These are phyloP conservation scores for Entophlyctis luteolus DNA, from an alignment of 192 early-diverging fungal genomes.

Conservation along the genomic window DNA sequence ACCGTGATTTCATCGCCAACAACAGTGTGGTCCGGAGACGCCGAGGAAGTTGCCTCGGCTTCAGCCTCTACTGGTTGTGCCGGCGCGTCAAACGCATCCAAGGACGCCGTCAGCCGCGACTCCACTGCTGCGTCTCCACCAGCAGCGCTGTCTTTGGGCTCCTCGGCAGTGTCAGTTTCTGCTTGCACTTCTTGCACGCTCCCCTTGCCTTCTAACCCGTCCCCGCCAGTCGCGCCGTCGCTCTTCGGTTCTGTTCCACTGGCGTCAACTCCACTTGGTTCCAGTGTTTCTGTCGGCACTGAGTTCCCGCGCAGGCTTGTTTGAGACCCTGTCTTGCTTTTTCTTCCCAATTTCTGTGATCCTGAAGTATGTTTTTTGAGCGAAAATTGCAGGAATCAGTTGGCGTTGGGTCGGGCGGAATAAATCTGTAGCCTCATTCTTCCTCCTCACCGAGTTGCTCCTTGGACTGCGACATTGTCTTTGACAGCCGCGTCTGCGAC, in stretches of 20 bases:
- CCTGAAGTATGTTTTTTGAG: too few species aligned
- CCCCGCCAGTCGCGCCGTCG: too few species aligned
- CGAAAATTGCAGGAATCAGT: too few species aligned
- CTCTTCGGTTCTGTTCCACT: background rate
- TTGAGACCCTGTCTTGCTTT: too few species aligned
- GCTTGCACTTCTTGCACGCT: background rate
- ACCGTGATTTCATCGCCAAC: constrained; percentile 27
- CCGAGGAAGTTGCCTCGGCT: too few species aligned
- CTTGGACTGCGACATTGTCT: background rate
- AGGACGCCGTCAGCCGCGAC: background rate
- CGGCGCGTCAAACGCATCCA: background rate
- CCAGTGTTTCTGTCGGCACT: too few species aligned
- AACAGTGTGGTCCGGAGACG: background rate
- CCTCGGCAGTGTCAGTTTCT: background rate
- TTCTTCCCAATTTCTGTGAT: too few species aligned
- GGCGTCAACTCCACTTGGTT: background rate
- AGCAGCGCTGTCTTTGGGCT: background rate
- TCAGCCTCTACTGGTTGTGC: background rate
- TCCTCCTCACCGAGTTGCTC: too few species aligned
- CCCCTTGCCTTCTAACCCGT: too few species aligned
- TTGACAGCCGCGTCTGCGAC: background rate
- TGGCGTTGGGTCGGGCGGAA: too few species aligned
- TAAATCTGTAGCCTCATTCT: too few species aligned
- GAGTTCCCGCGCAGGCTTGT: too few species aligned
- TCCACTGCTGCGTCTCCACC: background rate